Evolutionary conservation across 805 yeast species (phyloP).

Genomic region (Pichia deserticola): DNA sequence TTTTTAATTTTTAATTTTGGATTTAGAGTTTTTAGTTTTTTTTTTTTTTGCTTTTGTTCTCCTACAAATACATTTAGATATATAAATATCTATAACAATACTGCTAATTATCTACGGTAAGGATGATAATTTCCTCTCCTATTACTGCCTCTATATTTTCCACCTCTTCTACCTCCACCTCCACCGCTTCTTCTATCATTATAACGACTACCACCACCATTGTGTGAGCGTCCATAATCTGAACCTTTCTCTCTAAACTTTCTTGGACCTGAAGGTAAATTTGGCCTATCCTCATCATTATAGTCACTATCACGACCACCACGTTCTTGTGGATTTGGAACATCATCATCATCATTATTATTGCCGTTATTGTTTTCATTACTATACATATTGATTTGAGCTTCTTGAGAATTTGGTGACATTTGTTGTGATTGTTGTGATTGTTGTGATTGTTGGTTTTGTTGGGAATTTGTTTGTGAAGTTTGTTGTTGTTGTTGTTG

Average conservation of each 20-base stretch:
- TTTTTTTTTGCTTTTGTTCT: neutral
- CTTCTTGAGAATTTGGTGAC: slow-evolving; percentile 10
- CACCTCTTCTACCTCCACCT: slow-evolving; percentile 17
- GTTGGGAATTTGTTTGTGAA: neutral
- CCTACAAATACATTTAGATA: neutral
- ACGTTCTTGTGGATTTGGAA: slow-evolving; percentile 30
- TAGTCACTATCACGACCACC: neutral
- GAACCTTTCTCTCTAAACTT: slow-evolving; percentile 17
- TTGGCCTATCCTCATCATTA: slow-evolving; percentile 5
- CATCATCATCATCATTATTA: slow-evolving; percentile 25
- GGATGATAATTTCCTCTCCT: slow-evolving; percentile 27
- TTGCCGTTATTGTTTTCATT: slow-evolving; percentile 6
- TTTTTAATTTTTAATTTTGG: too few species aligned
- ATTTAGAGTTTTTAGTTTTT: neutral
- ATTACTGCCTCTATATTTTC: slow-evolving; percentile 18
- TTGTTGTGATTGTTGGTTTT: slow-evolving; percentile 9
- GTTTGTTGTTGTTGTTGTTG: slow-evolving; percentile 17
- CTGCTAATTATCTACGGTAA: slow-evolving; percentile 14
- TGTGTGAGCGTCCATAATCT: slow-evolving; percentile 6
- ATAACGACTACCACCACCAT: slow-evolving; percentile 18
- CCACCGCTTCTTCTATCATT: slow-evolving; percentile 15
- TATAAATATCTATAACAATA: neutral
- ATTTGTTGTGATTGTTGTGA: slow-evolving; percentile 6
- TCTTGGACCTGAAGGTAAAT: slow-evolving; percentile 30
- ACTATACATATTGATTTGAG: slow-evolving; percentile 9